These are phyloP conservation scores for Meyerozyma carpophila DNA, from an alignment of 1,139 yeast species.

Conservation along the genomic window DNA sequence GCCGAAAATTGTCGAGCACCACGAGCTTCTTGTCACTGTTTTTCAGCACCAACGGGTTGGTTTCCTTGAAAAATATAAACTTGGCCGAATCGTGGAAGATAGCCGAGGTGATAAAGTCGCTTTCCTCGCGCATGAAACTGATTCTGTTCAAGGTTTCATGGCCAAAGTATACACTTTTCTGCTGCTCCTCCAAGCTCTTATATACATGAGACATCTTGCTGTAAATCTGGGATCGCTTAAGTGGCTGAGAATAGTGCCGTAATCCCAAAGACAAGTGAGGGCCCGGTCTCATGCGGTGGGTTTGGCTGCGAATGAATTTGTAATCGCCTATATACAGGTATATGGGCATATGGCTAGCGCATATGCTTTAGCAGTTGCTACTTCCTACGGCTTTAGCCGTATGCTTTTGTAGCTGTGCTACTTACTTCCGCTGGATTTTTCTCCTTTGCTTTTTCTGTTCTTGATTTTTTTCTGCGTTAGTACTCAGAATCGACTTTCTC, in stretches of 20 bases:
- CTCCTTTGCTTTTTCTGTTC: too few species aligned
- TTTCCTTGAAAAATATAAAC: constrained; percentile 45
- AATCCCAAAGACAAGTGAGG: not conserved
- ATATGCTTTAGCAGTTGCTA: too few species aligned
- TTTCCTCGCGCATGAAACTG: constrained; percentile 69
- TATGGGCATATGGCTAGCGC: too few species aligned
- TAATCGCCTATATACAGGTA: not conserved
- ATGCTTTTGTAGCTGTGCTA: too few species aligned
- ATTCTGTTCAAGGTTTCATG: constrained; percentile 68
- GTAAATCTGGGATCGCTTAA: constrained; percentile 7
- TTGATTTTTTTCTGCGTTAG: not conserved
- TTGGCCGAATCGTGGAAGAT: constrained; percentile 47
- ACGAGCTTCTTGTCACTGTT: constrained; percentile 24
- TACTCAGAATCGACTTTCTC: constrained; percentile 9
- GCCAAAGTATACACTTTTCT: constrained; percentile 23
- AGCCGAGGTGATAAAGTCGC: constrained; percentile 52
- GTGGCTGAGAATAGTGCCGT: not conserved
- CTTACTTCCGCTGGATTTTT: too few species aligned
- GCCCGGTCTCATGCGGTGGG: not conserved
- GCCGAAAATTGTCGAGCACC: constrained; percentile 28
- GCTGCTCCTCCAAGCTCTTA: constrained; percentile 3
- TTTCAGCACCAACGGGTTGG: constrained; percentile 34
- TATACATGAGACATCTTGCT: not conserved
- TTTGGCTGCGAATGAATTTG: not conserved
- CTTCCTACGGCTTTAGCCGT: too few species aligned